These are phyloP conservation scores for Sclerotinia borealis DNA, from an alignment of 2,329 filamentous ascomycete species.

Conservation along the genomic window DNA sequence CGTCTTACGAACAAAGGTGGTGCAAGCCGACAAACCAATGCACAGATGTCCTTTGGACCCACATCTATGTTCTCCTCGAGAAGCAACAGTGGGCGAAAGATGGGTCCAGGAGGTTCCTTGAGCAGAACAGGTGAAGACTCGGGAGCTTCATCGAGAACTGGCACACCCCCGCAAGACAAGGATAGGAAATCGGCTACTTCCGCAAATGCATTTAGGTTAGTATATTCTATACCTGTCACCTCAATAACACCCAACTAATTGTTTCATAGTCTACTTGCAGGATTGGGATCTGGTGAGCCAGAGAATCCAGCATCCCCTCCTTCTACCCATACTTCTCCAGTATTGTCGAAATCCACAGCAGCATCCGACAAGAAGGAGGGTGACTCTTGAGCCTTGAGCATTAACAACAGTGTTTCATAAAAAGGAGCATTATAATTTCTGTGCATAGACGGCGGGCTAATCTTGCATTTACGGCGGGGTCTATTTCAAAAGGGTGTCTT, in stretches of 20 bases:
- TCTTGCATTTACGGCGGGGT: slow-evolving; percentile 40
- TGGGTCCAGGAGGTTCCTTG: slow-evolving; percentile 68
- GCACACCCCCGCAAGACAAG: slow-evolving; percentile 73
- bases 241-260: slow-evolving; percentile 24
- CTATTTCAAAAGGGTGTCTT: slow-evolving; percentile 37
- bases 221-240: slow-evolving; percentile 3
- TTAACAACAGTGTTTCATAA: slow-evolving; percentile 35
- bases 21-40: slow-evolving; percentile 53
- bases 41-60: slow-evolving; percentile 65
- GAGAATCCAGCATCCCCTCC: slow-evolving; percentile 64
- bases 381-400: slow-evolving; percentile 34
- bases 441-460: slow-evolving; percentile 40
- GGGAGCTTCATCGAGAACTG: slow-evolving; percentile 78
- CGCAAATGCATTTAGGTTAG: slow-evolving; percentile 92
- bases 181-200: slow-evolving; percentile 58
- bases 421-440: slow-evolving; percentile 37
- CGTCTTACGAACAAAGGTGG: slow-evolving; percentile 62
- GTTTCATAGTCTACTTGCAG: slow-evolving; percentile 44
- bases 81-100: slow-evolving; percentile 80
- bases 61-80: slow-evolving; percentile 83
- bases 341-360: slow-evolving; percentile 55
- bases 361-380: slow-evolving; percentile 49
- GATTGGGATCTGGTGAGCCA: slow-evolving; percentile 44
- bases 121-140: slow-evolving; percentile 77
- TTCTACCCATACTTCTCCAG: slow-evolving; percentile 60